Percentiles rank a stretch among this genome's conserved stretches.
Conservation (phyloP, 1,139 yeast species). For the Lodderomyces margitis region DNA sequence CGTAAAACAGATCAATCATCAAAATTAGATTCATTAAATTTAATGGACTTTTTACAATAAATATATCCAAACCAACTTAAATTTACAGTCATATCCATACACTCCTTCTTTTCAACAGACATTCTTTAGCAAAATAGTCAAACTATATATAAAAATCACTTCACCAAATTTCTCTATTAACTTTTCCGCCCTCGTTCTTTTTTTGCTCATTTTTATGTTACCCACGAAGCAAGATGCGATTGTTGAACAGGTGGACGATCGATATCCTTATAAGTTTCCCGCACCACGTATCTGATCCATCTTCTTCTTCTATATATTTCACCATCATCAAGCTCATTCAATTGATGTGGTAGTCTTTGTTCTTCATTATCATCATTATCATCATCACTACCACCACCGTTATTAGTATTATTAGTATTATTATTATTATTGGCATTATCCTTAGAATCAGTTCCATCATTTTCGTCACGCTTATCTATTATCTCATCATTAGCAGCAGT, state of each 20-base stretch:
- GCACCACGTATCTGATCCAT: slow-evolving; percentile 35
- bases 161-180: too few species aligned
- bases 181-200: too few species aligned
- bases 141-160: too few species aligned
- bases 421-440: slow-evolving; percentile 13
- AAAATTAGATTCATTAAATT: slow-evolving; percentile 34
- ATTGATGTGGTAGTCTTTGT: background rate
- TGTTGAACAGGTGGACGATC: slow-evolving; percentile 7
- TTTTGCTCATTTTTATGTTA: slow-evolving; percentile 6
- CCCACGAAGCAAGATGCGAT: slow-evolving; percentile 11
- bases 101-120: background rate
- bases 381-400: slow-evolving; percentile 14
- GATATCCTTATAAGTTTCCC: slow-evolving; percentile 12
- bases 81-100: background rate
- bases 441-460: too few species aligned
- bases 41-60: slow-evolving; percentile 47
- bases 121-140: too few species aligned
- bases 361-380: slow-evolving; percentile 4
- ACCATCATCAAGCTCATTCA: slow-evolving; percentile 1
- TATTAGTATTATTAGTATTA: background rate
- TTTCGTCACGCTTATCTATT: background rate
- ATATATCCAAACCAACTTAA: background rate
- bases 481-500: slow-evolving; percentile 14
- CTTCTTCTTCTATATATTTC: slow-evolving; percentile 49
- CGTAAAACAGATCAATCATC: slow-evolving; percentile 27